A percentile compares a stretch with the other conserved stretches of the same genome.
phyloP scores from a whole-genome alignment of 1,284 basidiomycete genomes.

The Bondarzewia mesenterica region DNA sequence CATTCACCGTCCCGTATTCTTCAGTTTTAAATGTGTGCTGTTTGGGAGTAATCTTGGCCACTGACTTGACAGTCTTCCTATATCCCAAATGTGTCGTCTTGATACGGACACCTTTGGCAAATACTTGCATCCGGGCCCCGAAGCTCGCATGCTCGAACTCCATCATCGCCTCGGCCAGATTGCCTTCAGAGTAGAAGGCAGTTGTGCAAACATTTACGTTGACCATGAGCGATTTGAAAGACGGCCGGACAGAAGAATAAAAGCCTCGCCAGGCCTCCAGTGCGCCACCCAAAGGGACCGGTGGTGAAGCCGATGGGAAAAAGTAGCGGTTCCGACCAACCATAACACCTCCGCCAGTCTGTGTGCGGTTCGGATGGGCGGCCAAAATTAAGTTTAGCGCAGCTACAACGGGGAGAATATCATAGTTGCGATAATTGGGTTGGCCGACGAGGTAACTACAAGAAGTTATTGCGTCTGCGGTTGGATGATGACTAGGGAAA shows the following conservation, averaged over 20 bases:
- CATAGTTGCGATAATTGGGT: conserved; percentile 49
- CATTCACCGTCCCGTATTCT: conserved; percentile 42
- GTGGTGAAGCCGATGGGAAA: conserved; percentile 42
- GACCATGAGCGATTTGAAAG: conserved; percentile 67
- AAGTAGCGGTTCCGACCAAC: conserved; percentile 74
- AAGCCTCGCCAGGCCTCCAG: conserved; percentile 68
- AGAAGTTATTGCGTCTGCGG: neutral
- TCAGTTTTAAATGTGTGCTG: conserved; percentile 48
- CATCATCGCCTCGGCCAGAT: conserved; percentile 48
- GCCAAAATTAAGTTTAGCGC: conserved; percentile 67
- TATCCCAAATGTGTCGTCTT: conserved; percentile 49
- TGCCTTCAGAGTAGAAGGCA: conserved; percentile 62
- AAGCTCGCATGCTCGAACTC: conserved; percentile 44
- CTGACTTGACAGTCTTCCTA: conserved; percentile 49
- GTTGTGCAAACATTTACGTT: conserved; percentile 76
- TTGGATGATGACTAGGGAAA: neutral
- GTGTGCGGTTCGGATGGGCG: conserved; percentile 47
- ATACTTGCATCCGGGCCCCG: conserved; percentile 40
- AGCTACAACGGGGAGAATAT: conserved; percentile 60
- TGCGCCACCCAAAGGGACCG: conserved; percentile 46
- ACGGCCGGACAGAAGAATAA: conserved; percentile 67
- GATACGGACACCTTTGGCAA: conserved; percentile 54
- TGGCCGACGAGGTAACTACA: conserved; percentile 55
- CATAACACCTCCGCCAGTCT: conserved; percentile 52
- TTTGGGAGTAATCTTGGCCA: conserved; percentile 38